Base-by-base conservation (phyloP, 2,329 filamentous ascomycete genomes). In the Cadophora gregata region DNA sequence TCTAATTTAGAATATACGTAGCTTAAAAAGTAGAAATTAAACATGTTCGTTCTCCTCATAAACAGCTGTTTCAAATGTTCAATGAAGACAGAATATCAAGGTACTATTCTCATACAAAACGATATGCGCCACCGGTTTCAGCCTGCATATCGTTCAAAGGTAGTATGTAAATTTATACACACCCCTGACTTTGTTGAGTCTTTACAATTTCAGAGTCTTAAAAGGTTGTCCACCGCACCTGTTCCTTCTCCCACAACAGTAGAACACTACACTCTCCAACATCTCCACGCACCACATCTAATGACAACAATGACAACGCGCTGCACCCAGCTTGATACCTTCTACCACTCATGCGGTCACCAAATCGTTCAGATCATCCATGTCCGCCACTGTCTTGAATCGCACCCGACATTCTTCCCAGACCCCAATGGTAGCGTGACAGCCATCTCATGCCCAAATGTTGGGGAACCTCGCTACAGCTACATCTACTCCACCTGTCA, bases 331-430 rank as follows among this genome's bases (percentile, higher is more conserved):
- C n/a, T 36, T n/a, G 19, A 24, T 7, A 38, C 19, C 1, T 58
- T 58, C 31, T 25, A 58, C 53, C 14, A 38, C 53, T 7, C 38
- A 19, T 58, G 53, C 31, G 53, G 53, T 31, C 53, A 58, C 31
- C 29, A 24, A 38, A 25, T 21, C n/a, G 19, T 16, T 19, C 2
- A 4, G n/a, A 10, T 14, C 31, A 38, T 5, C n/a, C 53, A 58
- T 31, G n/a, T 25, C 5, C 19, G 8, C 9, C 3, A 19, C n/a
- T 58, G 53, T 8, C 31, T 31, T 9, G 3, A 24, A 4, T 7
- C 8, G 27, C 2, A 19, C 1, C 1, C 29, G 19, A 2, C 29
- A 24, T 9, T 12, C 16, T 8, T 9, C 14, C 24, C 29, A 2
- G 16, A 29, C 48, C 24, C n/a, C n/a, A n/a, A n/a, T n/a, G n/a